A percentile compares a stretch with the other conserved stretches of the same genome.
phyloP scores from a whole-genome alignment of 441 rosid genomes.

The Monsonia emarginata region DNA sequence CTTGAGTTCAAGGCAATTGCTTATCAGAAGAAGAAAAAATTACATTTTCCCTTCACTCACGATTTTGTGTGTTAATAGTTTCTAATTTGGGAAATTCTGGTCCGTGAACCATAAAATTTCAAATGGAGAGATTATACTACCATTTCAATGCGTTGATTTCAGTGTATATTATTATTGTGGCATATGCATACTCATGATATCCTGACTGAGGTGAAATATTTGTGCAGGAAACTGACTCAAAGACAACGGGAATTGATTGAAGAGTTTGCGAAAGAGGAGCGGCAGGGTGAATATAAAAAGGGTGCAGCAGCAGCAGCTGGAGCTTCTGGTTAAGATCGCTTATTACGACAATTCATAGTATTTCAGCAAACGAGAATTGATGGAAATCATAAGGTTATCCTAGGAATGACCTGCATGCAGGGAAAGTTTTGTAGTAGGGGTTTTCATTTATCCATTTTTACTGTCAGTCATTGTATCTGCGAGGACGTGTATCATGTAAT shows the following conservation, averaged over 20 bases:
- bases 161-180: not conserved
- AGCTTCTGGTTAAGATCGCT: conserved; percentile 37
- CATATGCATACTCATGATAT: not conserved
- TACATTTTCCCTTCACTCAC: no score
- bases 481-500: conserved; percentile 7
- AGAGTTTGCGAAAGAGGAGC: conserved; percentile 65
- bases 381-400: conserved; percentile 5
- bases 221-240: conserved; percentile 59
- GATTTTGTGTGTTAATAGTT: not conserved
- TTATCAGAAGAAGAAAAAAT: no score
- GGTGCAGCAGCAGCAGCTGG: conserved; percentile 76
- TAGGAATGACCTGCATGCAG: conserved; percentile 10
- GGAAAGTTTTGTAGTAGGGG: conserved; percentile 23
- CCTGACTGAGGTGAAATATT: not conserved
- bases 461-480: conserved; percentile 1
- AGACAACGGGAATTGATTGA: conserved; percentile 88
- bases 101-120: not conserved
- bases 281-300: conserved; percentile 52
- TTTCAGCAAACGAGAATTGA: not conserved
- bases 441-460: conserved; percentile 12
- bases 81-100: not conserved
- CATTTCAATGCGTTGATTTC: not conserved
- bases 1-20: no score
- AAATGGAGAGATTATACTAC: not conserved
- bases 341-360: not conserved